Conservation (phyloP, 441 rosid species). For the Euphorbia schlechtendalii region DNA sequence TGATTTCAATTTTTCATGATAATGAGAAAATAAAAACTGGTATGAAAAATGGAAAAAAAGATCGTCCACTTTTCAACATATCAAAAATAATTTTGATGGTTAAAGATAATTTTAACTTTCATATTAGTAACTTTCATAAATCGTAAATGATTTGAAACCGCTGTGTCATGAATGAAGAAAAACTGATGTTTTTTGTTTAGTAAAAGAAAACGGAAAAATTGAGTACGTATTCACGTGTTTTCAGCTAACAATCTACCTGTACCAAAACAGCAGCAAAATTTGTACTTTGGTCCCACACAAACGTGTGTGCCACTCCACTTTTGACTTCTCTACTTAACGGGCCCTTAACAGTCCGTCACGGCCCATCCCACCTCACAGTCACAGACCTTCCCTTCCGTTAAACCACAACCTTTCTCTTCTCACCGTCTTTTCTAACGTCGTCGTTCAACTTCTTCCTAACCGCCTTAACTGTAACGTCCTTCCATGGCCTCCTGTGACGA, state of each 20-base stretch:
- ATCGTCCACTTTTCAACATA: too few species aligned
- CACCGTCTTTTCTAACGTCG: constrained; percentile 34
- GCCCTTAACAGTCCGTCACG: constrained; percentile 45
- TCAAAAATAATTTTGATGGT: too few species aligned
- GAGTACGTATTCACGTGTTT: too few species aligned
- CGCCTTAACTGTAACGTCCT: constrained; percentile 40
- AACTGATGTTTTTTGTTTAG: too few species aligned
- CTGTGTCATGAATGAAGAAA: too few species aligned
- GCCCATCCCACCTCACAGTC: constrained; percentile 21
- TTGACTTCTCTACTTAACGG: constrained; percentile 37
- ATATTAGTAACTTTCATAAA: too few species aligned
- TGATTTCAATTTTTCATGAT: too few species aligned
- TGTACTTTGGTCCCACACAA: not conserved
- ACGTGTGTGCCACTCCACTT: constrained; percentile 3
- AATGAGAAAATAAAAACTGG: too few species aligned
- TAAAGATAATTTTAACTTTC: too few species aligned
- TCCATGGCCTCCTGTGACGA: constrained; percentile 55
- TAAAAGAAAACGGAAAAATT: too few species aligned
- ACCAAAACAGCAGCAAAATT: not conserved
- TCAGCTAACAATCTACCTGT: not conserved
- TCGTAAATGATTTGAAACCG: too few species aligned
- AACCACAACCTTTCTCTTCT: constrained; percentile 12
- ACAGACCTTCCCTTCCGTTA: constrained; percentile 36
- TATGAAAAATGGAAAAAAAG: too few species aligned
- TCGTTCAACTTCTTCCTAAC: constrained; percentile 27